Evolutionary conservation across 345 rosid species (phyloP), one percentile per base, ranked within the genome.

Genomic region (Arabis hirsuta): DNA sequence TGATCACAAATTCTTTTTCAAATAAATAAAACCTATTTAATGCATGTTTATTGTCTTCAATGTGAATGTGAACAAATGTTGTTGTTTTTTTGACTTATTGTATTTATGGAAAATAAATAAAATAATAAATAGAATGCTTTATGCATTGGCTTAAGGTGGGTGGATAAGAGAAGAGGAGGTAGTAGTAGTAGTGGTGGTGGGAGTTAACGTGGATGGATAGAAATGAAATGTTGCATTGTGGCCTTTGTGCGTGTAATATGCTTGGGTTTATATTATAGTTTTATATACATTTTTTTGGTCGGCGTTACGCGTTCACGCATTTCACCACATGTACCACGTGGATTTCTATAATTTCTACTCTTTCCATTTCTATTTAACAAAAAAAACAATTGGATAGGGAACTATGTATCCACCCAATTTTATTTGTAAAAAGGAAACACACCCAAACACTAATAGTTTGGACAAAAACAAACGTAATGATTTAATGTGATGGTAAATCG

Each of bases 171-270:
- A 65, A 43, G 66, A 57, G 31, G 60, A 73, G 11, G 44, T 22
- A 65, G 71, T 22, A 22, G 43, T 42, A 59, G 12, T 73, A 39
- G 60, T 65, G 64, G 50, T 46, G 67, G 73, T 74, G 73, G 52
- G 73, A 59, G 62, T 22, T 67, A 44, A 68, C 69, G 79, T 75
- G 79, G 69, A 75, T 75, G 63, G 69, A 75, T 75, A 75, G 69
- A 73, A 53, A 32, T 32, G 8, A 6, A 32, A 74, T 74, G 69
- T 44, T 44, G 11, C 65, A 55, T 24, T 64, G 71, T 55, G 65
- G 41, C 54, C 39, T 57, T 73, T 41, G 45, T 50, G 47, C 60
- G 45, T 48, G 44, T 55, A 47, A 48, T 32, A 32, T 32, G 36
- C 6, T 5, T 32, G 7, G 36, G 36, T 6, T 32, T 32, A 32